Evolutionary conservation across 441 rosid genomes (phyloP), one percentile per base, ranked within the genome.

Genomic region (Adansonia grandidieri): DNA sequence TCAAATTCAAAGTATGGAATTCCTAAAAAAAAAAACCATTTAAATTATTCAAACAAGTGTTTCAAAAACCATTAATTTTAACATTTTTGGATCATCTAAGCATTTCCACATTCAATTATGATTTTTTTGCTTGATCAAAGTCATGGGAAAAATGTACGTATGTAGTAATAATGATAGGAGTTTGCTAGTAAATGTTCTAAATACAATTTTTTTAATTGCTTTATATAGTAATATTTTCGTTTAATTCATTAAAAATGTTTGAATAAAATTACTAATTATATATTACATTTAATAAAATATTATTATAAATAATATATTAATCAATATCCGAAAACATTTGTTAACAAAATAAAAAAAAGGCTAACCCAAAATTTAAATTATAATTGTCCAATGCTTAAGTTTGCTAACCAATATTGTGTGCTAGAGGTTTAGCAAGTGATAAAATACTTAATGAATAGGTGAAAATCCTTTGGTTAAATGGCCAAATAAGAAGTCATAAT

Each of bases 361-460:
- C 32, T 28, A 32, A 32, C 37, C 37, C 2, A 2, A 57, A 19
- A 63, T 63, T 74, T 42, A 60, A 20, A 74, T 1, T 40, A 3
- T 58, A 58, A 6, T 22, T 42, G 40, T 44, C 57, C 62, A 20
- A 61, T 68, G 77, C 84, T 79, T 80, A 56, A 84, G 78, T 75
- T 74, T 71, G 62, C 61, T 58, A 67, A 75, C 61, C 72, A 56
- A 17, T 81, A 67, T 67, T 67, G 79, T 82, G 86, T 67, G 78
- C 84, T 71, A 32, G 32, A 9, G 48, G 53, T 73, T 78, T 50
- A 54, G 77, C 85, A 80, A 65, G 70, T 67, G 57, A 9, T 22
- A 78, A 51, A 75, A 17, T 37, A 54, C 65, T 62, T 8, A 15
- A 19, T 14, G 71, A 61, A 76, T 42, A 32, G 9, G 50, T 56